Evolutionary conservation across 129 eudicot genomes (phyloP).

Genomic region (Helianthus tuberosus): DNA sequence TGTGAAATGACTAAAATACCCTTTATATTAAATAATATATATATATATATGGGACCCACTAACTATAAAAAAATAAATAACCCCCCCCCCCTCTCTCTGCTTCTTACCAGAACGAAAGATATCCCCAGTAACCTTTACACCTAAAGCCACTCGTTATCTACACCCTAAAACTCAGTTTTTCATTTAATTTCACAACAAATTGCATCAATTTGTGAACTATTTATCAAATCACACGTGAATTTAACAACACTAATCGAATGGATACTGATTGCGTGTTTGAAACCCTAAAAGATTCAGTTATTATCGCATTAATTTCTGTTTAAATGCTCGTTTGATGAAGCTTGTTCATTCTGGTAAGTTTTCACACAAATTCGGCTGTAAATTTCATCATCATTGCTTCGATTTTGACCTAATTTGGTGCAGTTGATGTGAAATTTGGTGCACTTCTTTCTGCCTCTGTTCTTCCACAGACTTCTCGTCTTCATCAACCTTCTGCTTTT

Average conservation of each 20-base stretch:
- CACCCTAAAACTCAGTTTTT: slow-evolving; percentile 17
- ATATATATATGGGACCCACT: too few species aligned
- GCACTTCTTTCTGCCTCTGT: slow-evolving; percentile 43
- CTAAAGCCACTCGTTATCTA: slow-evolving; percentile 36
- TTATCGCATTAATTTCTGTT: not conserved
- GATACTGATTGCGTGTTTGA: not conserved
- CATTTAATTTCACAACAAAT: slow-evolving; percentile 26
- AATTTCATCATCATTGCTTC: not conserved
- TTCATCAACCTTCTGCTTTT: slow-evolving; percentile 44
- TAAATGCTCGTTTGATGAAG: slow-evolving; percentile 57
- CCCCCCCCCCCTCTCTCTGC: too few species aligned
- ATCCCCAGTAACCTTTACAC: slow-evolving; percentile 36
- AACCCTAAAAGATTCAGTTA: slow-evolving; percentile 26
- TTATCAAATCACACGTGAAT: slow-evolving; percentile 12
- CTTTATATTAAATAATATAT: too few species aligned
- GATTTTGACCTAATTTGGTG: not conserved
- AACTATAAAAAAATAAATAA: too few species aligned
- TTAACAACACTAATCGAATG: not conserved
- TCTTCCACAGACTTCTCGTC: slow-evolving; percentile 43
- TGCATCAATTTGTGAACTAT: slow-evolving; percentile 21
- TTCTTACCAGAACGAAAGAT: too few species aligned
- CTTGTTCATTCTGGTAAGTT: slow-evolving; percentile 48
- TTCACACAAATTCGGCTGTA: not conserved
- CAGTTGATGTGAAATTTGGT: slow-evolving; percentile 18
- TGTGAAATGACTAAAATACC: too few species aligned